Evolutionary conservation across 2,329 filamentous ascomycete genomes (phyloP).

Genomic region (Fusarium neocosmosporiellum): DNA sequence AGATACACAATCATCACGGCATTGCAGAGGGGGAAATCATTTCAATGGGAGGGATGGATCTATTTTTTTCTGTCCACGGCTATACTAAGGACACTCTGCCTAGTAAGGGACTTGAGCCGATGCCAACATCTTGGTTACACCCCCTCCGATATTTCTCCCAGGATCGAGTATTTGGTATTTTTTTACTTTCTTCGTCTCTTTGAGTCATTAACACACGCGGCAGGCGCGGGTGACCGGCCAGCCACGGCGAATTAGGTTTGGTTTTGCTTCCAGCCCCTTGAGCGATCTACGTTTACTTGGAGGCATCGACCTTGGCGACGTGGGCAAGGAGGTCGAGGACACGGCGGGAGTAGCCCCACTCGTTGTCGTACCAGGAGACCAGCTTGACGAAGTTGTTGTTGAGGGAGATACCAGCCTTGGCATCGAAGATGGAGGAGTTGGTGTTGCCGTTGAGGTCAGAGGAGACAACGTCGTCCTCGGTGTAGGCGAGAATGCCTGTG

Average conservation of each 20-base stretch:
- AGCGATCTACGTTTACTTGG: conserved; percentile 56
- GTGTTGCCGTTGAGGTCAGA: conserved; percentile 92
- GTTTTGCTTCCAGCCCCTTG: conserved; percentile 37
- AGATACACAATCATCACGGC: not conserved
- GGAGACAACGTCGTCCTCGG: conserved; percentile 97
- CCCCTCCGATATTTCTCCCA: conserved; percentile 40
- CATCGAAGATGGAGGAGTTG: conserved; percentile 98
- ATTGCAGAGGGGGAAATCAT: not conserved
- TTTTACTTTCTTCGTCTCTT: conserved; percentile 36
- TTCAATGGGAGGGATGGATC: conserved; percentile 40
- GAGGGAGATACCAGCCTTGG: conserved; percentile 98
- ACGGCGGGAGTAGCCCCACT: conserved; percentile 99
- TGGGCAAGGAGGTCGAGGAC: conserved; percentile 84
- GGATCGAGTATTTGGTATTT: conserved; percentile 35
- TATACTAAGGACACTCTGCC: conserved; percentile 39
- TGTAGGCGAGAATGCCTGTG: conserved; percentile 88
- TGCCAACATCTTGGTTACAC: conserved; percentile 36
- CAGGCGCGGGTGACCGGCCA: conserved; percentile 18
- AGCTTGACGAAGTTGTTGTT: conserved; percentile 99
- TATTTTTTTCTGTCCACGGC: conserved; percentile 40
- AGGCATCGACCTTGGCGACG: conserved; percentile 80
- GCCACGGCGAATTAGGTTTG: conserved; percentile 38
- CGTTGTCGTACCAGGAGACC: conserved; percentile 98
- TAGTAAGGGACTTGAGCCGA: conserved; percentile 35
- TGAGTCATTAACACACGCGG: conserved; percentile 42